Base-by-base conservation (phyloP, 441 rosid genomes). In the Croton setiger region DNA sequence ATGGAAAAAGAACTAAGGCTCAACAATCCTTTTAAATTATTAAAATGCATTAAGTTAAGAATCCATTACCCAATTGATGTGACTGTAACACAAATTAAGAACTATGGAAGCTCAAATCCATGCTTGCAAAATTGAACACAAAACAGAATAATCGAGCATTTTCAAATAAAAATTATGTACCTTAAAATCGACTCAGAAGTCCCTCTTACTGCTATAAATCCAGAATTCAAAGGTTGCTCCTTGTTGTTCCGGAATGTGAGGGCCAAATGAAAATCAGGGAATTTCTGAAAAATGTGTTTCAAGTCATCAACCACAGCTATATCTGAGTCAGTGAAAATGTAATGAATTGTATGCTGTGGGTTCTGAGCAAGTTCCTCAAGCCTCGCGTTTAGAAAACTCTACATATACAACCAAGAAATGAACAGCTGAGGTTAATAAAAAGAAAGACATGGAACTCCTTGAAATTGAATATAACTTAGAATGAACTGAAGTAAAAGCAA, bases 161-260 rank as follows among this genome's bases (percentile, higher is more conserved):
- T 44, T 37, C 61, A n/a, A 61, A 39, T 41, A 62, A 49, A 51
- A 72, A 43, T 56, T 39, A 49, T 64, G 47, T 68, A 92, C 99
- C 97, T 92, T 74, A 74, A 77, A 70, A 91, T 80, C 60, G 91
- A 91, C 57, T 90, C 97, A 13, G 57, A 72, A 4, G 96, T 90
- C 59, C 99, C 99, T 84, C 96, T 79, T 33, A 92, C 95, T 14
- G 99, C 97, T 68, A 95, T 87, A 74, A 89, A 91, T 61, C 98
- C 98, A 37, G 98, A 95, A 82, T 92, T 92, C 72, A 95, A 78
- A 49, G 99, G 99, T 64, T 95, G 96, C 35, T 86, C 91, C 85
- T 88, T 92, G 76, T 91, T 95, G 84, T 91, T 92, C 49, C 98
- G 84, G 85, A 92, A 92, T 41, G 97, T 95, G 51, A 95, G 91